Conservation (phyloP, 2,329 filamentous ascomycete genomes). For the Pyricularia sp. region DNA sequence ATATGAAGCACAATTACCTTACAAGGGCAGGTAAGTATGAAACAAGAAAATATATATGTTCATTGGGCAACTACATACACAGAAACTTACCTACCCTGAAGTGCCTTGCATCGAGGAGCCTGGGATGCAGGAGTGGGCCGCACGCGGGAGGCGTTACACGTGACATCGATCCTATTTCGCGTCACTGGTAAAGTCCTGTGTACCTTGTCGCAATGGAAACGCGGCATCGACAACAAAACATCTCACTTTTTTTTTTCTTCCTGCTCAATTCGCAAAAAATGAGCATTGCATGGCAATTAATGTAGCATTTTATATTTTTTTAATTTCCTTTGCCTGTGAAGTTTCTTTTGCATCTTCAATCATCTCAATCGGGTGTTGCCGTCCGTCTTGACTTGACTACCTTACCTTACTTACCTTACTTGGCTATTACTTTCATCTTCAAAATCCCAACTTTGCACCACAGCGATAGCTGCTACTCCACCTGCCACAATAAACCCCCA, state of each 20-base stretch:
- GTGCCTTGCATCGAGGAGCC: neutral
- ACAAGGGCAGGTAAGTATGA: too few relatives aligned
- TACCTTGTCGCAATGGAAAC: neutral
- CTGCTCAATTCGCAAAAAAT: neutral
- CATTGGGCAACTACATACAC: neutral
- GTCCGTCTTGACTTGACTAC: neutral
- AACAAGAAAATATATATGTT: too few relatives aligned
- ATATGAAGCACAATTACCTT: neutral
- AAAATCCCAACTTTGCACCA: neutral
- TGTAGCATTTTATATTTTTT: neutral
- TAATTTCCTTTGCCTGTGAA: neutral
- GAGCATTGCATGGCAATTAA: neutral
- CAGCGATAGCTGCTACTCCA: neutral
- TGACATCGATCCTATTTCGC: slow-evolving; percentile 3
- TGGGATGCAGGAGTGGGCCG: neutral
- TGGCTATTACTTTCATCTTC: neutral
- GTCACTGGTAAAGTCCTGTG: neutral
- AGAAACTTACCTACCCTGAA: neutral
- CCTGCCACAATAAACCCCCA: neutral
- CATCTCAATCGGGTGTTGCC: neutral
- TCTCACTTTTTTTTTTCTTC: neutral
- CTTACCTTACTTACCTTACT: too few relatives aligned
- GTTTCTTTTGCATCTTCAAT: neutral
- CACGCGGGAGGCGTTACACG: neutral
- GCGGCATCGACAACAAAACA: neutral